Evolutionary conservation across 1,284 basidiomycete genomes (phyloP).

Genomic region (Hypsizygus ulmarius): DNA sequence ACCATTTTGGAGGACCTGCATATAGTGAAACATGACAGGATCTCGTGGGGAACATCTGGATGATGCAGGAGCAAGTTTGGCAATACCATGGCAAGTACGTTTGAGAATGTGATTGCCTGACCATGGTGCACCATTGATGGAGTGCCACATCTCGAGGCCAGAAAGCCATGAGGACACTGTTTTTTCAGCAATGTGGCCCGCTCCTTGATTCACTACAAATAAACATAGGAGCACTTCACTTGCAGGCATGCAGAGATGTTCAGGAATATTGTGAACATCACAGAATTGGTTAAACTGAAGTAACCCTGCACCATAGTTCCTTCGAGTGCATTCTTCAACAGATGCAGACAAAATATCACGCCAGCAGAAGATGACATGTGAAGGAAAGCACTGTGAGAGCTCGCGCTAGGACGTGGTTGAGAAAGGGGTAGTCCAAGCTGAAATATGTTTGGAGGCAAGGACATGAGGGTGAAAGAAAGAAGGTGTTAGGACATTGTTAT

Average conservation of each 20-base stretch:
- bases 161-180: conserved; percentile 1
- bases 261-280: neutral
- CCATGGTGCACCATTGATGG: conserved; percentile 3
- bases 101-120: conserved; percentile 1
- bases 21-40: neutral
- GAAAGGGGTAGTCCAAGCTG: conserved; percentile 14
- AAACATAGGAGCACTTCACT: neutral
- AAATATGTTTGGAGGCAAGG: conserved; percentile 12
- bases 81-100: neutral
- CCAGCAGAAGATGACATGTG: neutral
- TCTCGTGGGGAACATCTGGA: neutral
- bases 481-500: conserved; percentile 1
- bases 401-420: neutral
- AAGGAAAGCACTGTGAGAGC: neutral
- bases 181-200: neutral
- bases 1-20: neutral
- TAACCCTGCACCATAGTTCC: conserved; percentile 6
- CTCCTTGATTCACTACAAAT: neutral
- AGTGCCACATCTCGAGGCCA: conserved; percentile 2
- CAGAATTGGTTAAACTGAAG: conserved; percentile 10
- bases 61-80: neutral
- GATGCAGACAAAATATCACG: too few species aligned
- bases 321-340: too few species aligned
- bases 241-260: conserved; percentile 2
- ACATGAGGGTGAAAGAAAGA: conserved; percentile 17